phyloP scores from a whole-genome alignment of 2,329 filamentous ascomycete genomes.

The Emergomyces orientalis region DNA sequence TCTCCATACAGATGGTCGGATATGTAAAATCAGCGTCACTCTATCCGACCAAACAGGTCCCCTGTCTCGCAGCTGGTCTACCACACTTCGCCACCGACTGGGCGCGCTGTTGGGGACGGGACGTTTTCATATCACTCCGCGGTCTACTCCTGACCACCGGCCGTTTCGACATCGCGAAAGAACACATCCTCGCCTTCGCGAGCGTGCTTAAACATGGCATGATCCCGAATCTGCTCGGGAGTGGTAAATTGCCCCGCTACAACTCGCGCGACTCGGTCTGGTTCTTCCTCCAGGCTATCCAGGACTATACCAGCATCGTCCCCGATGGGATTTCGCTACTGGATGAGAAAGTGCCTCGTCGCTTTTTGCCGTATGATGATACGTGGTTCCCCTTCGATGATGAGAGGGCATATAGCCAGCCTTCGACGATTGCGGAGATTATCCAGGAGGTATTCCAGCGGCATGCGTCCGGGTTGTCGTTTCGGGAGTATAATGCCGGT shows the following conservation, averaged over 20 bases:
- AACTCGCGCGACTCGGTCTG: conserved; percentile 94
- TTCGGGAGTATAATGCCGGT: conserved; percentile 89
- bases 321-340: conserved; percentile 68
- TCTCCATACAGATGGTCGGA: conserved; percentile 84
- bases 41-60: conserved; percentile 74
- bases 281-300: conserved; percentile 95
- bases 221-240: conserved; percentile 88
- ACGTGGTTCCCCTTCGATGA: conserved; percentile 84
- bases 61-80: conserved; percentile 80
- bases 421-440: conserved; percentile 76
- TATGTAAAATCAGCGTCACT: conserved; percentile 83
- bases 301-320: conserved; percentile 78
- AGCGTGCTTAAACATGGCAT: conserved; percentile 97
- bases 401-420: conserved; percentile 70
- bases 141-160: conserved; percentile 88
- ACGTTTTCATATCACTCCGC: conserved; percentile 91
- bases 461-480: conserved; percentile 83
- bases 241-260: conserved; percentile 78
- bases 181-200: conserved; percentile 90
- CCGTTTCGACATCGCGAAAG: conserved; percentile 76
- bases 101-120: conserved; percentile 94
- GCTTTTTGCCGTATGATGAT: conserved; percentile 92
- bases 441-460: conserved; percentile 90
- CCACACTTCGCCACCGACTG: conserved; percentile 91
- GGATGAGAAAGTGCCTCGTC: conserved; percentile 65